Percentiles rank a stretch among this genome's conserved stretches.
Evolutionary conservation across 371 early-diverging fungal genomes (phyloP).

Genomic region (Zopfochytrium polystomum): DNA sequence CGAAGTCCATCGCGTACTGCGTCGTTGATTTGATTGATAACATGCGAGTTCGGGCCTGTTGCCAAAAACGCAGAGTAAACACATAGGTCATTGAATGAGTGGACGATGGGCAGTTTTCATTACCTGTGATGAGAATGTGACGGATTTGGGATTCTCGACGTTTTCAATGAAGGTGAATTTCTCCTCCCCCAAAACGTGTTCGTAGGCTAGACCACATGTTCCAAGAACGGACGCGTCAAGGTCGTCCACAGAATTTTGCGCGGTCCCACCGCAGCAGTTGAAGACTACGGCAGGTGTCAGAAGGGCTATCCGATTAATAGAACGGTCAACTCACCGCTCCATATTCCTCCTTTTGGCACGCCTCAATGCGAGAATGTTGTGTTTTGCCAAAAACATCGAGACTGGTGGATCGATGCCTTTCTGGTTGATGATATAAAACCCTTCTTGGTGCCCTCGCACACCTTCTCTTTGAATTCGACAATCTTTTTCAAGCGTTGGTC

Average conservation of each 20-base stretch:
- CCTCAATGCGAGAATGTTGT: conserved; percentile 96
- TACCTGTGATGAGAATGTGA: conserved; percentile 94
- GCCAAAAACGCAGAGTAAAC: too few species aligned
- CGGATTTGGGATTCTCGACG: conserved; percentile 83
- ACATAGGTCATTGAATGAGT: too few species aligned
- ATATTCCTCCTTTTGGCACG: conserved; percentile 99
- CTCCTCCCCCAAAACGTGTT: conserved; percentile 97
- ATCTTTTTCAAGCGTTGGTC: conserved; percentile 92
- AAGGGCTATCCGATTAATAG: neutral
- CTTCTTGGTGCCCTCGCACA: conserved; percentile 82
- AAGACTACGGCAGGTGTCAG: conserved; percentile 51
- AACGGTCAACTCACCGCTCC: conserved; percentile 74
- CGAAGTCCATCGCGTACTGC: conserved; percentile 98
- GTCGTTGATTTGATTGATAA: conserved; percentile 93
- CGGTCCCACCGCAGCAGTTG: conserved; percentile 96
- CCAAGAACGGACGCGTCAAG: conserved; percentile 87
- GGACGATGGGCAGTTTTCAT: too few species aligned
- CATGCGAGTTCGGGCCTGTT: conserved; percentile 88
- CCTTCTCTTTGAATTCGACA: conserved; percentile 93
- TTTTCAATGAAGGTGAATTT: conserved; percentile 99
- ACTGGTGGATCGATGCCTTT: conserved; percentile 99
- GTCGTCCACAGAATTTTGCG: conserved; percentile 97
- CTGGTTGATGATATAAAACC: conserved; percentile 98
- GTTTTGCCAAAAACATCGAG: conserved; percentile 96
- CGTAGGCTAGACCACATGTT: conserved; percentile 92